phyloP scores from a whole-genome alignment of 352 stramenopile species.

The Albugo candida region DNA sequence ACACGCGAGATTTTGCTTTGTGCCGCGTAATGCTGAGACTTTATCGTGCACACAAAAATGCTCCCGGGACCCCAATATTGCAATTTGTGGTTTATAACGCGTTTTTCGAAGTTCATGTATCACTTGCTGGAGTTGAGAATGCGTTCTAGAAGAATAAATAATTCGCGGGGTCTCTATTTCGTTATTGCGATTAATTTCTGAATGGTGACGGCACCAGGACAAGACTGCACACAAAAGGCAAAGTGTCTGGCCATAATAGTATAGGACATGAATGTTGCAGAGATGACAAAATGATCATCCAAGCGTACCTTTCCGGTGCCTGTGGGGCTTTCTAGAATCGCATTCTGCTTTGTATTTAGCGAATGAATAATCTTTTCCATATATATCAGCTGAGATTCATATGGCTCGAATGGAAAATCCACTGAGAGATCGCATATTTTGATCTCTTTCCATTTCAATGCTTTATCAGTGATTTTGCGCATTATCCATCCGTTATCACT shows the following conservation, averaged over 20 bases:
- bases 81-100: constrained; percentile 74
- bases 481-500: no score
- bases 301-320: constrained; percentile 87
- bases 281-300: not conserved
- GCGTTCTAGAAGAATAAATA: constrained; percentile 96
- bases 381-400: constrained; percentile 93
- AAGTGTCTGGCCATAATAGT: constrained; percentile 57
- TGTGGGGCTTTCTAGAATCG: constrained; percentile 94
- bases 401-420: constrained; percentile 94
- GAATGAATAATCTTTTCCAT: constrained; percentile 91
- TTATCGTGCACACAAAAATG: constrained; percentile 96
- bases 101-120: constrained; percentile 92
- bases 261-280: not conserved
- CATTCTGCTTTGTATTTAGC: constrained; percentile 84
- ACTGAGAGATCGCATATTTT: constrained; percentile 79
- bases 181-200: not conserved
- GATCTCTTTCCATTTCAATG: constrained; percentile 10
- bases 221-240: constrained; percentile 91
- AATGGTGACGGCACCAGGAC: constrained; percentile 71
- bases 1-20: constrained; percentile 75
- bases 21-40: constrained; percentile 67
- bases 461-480: no score
- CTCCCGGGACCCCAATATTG: constrained; percentile 88
- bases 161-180: constrained; percentile 48
- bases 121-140: constrained; percentile 96